Conservation (phyloP, 2,329 filamentous ascomycete genomes). For the Beauveria sp. region DNA sequence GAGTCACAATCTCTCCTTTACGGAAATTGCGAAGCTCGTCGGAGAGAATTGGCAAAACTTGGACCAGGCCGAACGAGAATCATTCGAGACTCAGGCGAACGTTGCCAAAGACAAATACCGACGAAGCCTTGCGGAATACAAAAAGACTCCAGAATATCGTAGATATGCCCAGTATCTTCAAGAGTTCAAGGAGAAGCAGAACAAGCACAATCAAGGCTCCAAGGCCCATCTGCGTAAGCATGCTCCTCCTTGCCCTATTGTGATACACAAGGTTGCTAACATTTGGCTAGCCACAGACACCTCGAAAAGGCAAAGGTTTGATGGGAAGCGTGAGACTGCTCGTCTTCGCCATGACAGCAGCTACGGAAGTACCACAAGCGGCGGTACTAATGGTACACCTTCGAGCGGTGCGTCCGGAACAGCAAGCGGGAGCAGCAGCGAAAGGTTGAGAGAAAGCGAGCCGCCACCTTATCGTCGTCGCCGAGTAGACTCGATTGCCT, state of each 20-base stretch:
- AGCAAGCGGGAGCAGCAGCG: constrained; percentile 37
- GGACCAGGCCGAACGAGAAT: constrained; percentile 57
- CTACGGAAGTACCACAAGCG: constrained; percentile 34
- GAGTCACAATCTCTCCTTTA: constrained; percentile 69
- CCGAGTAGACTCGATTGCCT: constrained; percentile 40
- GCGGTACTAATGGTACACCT: constrained; percentile 27
- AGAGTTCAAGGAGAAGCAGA: constrained; percentile 71
- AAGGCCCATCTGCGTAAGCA: constrained; percentile 3
- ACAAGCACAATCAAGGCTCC: constrained; percentile 47
- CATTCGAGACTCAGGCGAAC: constrained; percentile 64
- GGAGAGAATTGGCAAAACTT: constrained; percentile 77
- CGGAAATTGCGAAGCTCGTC: constrained; percentile 75
- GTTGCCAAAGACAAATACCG: constrained; percentile 71
- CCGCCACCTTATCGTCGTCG: constrained; percentile 39
- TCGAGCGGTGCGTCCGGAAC: constrained; percentile 29
- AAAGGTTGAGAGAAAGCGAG: constrained; percentile 41
- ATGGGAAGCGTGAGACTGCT: constrained; percentile 34
- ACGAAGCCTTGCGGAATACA: constrained; percentile 64
- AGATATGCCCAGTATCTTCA: constrained; percentile 65
- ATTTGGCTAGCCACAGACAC: constrained; percentile 36
- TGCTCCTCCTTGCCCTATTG: neutral
- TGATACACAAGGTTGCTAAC: neutral
- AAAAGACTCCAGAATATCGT: constrained; percentile 63
- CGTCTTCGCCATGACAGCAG: constrained; percentile 30
- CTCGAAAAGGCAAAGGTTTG: constrained; percentile 32